These are phyloP conservation scores for Gossypium turneri DNA, from an alignment of 345 rosid species.

Conservation along the genomic window DNA sequence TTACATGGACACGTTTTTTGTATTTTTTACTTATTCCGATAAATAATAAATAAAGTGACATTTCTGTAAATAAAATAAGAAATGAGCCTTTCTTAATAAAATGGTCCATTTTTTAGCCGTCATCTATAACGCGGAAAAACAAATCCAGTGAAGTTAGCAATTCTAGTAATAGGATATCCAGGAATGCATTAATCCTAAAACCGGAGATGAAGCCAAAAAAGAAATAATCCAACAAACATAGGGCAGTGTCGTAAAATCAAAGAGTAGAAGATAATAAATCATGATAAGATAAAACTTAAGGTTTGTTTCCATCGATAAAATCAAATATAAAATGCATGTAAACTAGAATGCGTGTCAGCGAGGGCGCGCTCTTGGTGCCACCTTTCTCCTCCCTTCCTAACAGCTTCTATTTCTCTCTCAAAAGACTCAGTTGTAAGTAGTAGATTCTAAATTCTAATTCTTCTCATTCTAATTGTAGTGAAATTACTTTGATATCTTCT, in stretches of 20 bases:
- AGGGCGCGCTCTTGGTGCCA: neutral
- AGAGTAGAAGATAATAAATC: neutral
- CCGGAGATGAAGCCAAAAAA: too few species aligned
- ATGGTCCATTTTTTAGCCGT: too few species aligned
- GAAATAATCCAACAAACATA: too few species aligned
- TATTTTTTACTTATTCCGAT: rapidly evolving
- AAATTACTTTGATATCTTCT: neutral
- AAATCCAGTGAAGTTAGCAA: too few species aligned
- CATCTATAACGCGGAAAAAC: too few species aligned
- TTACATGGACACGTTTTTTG: rapidly evolving
- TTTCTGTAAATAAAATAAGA: too few species aligned
- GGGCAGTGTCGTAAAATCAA: too few species aligned
- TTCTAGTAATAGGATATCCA: too few species aligned
- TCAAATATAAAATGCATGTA: neutral
- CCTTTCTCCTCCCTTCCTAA: neutral
- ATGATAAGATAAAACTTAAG: neutral
- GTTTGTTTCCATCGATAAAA: neutral
- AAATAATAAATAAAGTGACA: too few species aligned
- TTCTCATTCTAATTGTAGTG: too few species aligned
- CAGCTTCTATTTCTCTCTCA: neutral
- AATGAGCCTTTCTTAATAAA: too few species aligned
- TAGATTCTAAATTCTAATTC: neutral
- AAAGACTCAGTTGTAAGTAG: neutral
- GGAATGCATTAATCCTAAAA: too few species aligned
- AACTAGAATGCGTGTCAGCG: neutral